Conservation (phyloP, 106 monocot genomes). For the Triglochin maritima region DNA sequence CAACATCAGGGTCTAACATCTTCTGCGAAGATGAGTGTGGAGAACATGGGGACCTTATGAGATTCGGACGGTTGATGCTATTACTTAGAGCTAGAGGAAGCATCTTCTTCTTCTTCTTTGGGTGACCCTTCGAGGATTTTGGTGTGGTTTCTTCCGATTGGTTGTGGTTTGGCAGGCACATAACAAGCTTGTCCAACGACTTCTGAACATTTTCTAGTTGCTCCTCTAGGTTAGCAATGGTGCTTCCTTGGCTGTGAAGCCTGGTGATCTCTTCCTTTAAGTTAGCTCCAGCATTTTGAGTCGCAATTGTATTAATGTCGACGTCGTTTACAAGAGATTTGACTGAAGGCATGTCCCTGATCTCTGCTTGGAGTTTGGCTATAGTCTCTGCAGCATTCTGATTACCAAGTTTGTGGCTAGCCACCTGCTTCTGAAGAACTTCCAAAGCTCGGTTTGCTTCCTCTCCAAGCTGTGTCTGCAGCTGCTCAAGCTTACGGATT, state of each 20-base stretch:
- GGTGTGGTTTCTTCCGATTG: slow-evolving; percentile 9
- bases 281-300: slow-evolving; percentile 34
- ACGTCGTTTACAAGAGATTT: slow-evolving; percentile 40
- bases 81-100: slow-evolving; percentile 49
- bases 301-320: slow-evolving; percentile 11
- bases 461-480: slow-evolving; percentile 83
- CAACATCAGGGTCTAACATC: slow-evolving; percentile 36
- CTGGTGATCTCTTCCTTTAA: slow-evolving; percentile 84
- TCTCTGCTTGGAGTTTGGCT: slow-evolving; percentile 87
- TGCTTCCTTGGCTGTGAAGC: slow-evolving; percentile 68
- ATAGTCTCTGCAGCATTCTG: slow-evolving; percentile 92
- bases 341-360: slow-evolving; percentile 62
- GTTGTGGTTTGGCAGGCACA: slow-evolving; percentile 55
- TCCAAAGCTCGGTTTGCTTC: slow-evolving; percentile 83
- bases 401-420: slow-evolving; percentile 77
- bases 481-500: slow-evolving; percentile 86
- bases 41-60: slow-evolving; percentile 76
- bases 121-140: slow-evolving; percentile 39
- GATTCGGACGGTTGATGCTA: slow-evolving; percentile 31
- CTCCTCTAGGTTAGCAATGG: slow-evolving; percentile 74
- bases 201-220: slow-evolving; percentile 90
- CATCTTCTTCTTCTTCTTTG: slow-evolving; percentile 64
- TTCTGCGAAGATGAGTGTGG: slow-evolving; percentile 51
- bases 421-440: slow-evolving; percentile 93
- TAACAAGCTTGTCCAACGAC: slow-evolving; percentile 79